phyloP scores from a whole-genome alignment of 495 filamentous ascomycete genomes.

The Lophiostoma macrostomum region DNA sequence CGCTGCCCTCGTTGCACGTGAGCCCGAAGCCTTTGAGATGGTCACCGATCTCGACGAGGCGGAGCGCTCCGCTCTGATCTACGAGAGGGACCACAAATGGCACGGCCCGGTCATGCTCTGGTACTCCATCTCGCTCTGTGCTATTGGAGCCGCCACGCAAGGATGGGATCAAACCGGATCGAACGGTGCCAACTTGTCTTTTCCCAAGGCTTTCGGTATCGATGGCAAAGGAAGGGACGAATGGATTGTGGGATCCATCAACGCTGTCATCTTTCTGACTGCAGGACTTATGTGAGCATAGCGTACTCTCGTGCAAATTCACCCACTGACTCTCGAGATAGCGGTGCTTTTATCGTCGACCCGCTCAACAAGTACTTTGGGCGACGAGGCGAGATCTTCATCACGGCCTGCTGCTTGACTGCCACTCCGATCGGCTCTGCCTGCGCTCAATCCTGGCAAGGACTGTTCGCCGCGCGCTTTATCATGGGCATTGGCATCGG shows the following conservation, averaged over 20 bases:
- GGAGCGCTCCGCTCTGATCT: conserved; percentile 45
- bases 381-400: conserved; percentile 57
- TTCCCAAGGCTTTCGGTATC: conserved; percentile 31
- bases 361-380: conserved; percentile 56
- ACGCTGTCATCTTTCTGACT: conserved; percentile 50
- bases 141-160: conserved; percentile 35
- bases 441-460: conserved; percentile 50
- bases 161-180: conserved; percentile 38
- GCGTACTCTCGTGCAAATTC: conserved; percentile 6
- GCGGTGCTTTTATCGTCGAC: conserved; percentile 48
- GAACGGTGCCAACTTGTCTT: conserved; percentile 41
- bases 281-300: conserved; percentile 30
- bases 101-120: conserved; percentile 54
- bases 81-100: conserved; percentile 48
- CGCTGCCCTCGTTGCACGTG: conserved; percentile 52
- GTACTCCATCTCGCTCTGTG: conserved; percentile 49
- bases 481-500: conserved; percentile 60
- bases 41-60: conserved; percentile 47
- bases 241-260: conserved; percentile 48
- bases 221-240: conserved; percentile 35
- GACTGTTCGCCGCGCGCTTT: conserved; percentile 56
- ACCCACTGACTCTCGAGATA: conserved; percentile 2
- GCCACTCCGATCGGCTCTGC: conserved; percentile 47
- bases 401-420: conserved; percentile 43
- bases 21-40: conserved; percentile 42